Base-by-base conservation (phyloP, 208 protist genomes). In the Porcisia hertigi region DNA sequence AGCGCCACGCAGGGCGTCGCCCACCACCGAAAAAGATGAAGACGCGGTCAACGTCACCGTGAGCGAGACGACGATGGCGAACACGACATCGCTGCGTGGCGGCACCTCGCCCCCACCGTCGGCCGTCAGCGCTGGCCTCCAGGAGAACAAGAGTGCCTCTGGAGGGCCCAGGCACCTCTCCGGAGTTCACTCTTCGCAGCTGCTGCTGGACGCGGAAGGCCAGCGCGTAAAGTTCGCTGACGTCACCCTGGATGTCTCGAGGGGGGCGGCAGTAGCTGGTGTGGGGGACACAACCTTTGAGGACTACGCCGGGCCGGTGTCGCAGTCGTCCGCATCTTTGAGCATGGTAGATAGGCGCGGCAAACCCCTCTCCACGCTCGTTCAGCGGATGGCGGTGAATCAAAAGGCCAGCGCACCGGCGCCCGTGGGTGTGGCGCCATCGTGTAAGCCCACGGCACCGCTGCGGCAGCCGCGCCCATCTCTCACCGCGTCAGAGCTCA, bases 11-110 rank as follows among this genome's bases (percentile, higher is more conserved):
- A 34, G 55, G 47, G 64, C 53, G 18, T 45, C 55, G 18, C 45
- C 4, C 7, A 30, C 47, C 11, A 39, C 18, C 59, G 73, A 70
- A 30, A 58, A 43, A 1, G 80, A 84, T n/a, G 80, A 84, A 12
- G 70, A 77, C 49, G 63, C 69, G 25, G 69, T 77, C 45, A 77
- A 64, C 57, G 75, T 58, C 73, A 76, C 80, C 14, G 80, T 84
- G 45, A 84, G 80, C 54, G 80, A 84, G 39, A 80, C 76, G 70
- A 77, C 80, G 25, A 77, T 79, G 74, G 72, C 71, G 8, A 84
- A 77, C 16, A 55, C 69, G 41, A 47, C 59, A 3, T 74, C 70
- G 47, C 43, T 66, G 71, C 71, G 71, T 2, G 57, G 77, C 65
- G 65, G 55, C 53, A 11, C 18, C 59, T 74, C 69, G 18, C 39